These are phyloP conservation scores for Pholiota microspora DNA, from an alignment of 768 basidiomycete genomes.

Conservation along the genomic window DNA sequence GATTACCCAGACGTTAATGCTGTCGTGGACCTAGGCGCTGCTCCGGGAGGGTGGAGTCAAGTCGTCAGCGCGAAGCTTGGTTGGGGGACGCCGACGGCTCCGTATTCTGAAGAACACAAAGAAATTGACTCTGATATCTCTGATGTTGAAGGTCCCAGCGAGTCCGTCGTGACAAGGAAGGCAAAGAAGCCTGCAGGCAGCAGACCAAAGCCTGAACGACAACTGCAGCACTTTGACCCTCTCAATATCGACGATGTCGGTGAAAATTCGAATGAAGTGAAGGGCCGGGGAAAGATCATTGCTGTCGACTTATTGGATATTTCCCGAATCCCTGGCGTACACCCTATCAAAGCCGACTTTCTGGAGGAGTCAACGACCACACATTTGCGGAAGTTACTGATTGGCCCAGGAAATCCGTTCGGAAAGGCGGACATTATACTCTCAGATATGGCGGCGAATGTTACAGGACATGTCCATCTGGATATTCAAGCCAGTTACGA, in stretches of 20 bases:
- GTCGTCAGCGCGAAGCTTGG: constrained; percentile 69
- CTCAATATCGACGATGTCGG: constrained; percentile 36
- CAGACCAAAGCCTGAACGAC: constrained; percentile 19
- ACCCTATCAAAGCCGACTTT: constrained; percentile 77
- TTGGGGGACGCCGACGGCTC: constrained; percentile 28
- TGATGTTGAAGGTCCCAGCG: background rate
- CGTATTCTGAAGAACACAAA: background rate
- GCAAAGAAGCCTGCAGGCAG: constrained; percentile 9
- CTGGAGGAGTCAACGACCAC: constrained; percentile 49
- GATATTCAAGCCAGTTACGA: constrained; percentile 72
- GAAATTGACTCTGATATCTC: background rate
- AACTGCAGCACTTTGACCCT: constrained; percentile 37
- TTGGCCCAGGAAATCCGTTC: constrained; percentile 23
- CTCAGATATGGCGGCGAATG: constrained; percentile 89
- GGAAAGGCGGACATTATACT: constrained; percentile 75
- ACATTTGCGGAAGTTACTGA: constrained; percentile 38
- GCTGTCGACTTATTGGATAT: constrained; percentile 83
- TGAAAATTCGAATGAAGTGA: background rate
- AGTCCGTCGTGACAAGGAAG: background rate
- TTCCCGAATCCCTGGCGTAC: constrained; percentile 67
- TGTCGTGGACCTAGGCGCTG: constrained; percentile 87
- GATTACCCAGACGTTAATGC: constrained; percentile 48
- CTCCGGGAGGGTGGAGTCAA: constrained; percentile 95
- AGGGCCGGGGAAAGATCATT: constrained; percentile 52
- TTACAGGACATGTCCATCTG: constrained; percentile 62